Percentiles rank a stretch among this genome's conserved stretches.
These are phyloP conservation scores for Gymnopilus dilepis DNA, from an alignment of 768 basidiomycete genomes.

Conservation along the genomic window DNA sequence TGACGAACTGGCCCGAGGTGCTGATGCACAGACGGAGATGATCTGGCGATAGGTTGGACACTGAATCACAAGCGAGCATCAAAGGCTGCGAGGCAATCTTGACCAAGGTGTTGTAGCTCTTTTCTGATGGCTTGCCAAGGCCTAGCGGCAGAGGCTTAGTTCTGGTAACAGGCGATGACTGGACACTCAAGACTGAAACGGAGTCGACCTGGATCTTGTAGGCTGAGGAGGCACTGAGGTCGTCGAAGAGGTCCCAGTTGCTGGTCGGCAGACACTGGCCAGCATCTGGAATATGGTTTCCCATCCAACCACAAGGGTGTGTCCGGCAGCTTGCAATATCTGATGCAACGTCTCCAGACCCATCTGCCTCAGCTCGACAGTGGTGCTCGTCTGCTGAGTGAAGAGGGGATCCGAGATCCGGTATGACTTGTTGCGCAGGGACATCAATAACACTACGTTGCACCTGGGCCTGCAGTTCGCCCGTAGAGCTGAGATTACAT, in stretches of 20 bases:
- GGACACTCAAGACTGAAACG: conserved; percentile 40
- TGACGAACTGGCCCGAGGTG: conserved; percentile 89
- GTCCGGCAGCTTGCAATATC: conserved; percentile 90
- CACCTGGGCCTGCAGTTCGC: conserved; percentile 70
- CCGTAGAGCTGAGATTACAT: conserved; percentile 63
- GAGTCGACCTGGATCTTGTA: conserved; percentile 47
- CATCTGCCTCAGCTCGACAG: conserved; percentile 85
- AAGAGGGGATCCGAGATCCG: conserved; percentile 39
- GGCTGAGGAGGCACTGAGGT: conserved; percentile 28
- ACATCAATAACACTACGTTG: conserved; percentile 86
- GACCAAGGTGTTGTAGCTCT: conserved; percentile 74
- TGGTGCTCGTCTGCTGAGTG: conserved; percentile 46
- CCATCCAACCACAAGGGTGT: conserved; percentile 93
- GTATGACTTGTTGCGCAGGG: conserved; percentile 78
- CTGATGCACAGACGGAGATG: conserved; percentile 89
- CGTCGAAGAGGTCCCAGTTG: conserved; percentile 36
- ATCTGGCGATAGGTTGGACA: conserved; percentile 78
- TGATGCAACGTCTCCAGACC: conserved; percentile 89
- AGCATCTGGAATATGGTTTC: conserved; percentile 92
- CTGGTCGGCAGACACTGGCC: conserved; percentile 80
- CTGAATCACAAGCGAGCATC: conserved; percentile 92
- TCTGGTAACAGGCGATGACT: conserved; percentile 35
- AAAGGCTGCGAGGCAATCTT: conserved; percentile 95
- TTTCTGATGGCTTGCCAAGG: conserved; percentile 64
- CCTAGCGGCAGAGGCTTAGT: conserved; percentile 49